Conservation (phyloP, 768 basidiomycete genomes). For the Boletus coccyginus region DNA sequence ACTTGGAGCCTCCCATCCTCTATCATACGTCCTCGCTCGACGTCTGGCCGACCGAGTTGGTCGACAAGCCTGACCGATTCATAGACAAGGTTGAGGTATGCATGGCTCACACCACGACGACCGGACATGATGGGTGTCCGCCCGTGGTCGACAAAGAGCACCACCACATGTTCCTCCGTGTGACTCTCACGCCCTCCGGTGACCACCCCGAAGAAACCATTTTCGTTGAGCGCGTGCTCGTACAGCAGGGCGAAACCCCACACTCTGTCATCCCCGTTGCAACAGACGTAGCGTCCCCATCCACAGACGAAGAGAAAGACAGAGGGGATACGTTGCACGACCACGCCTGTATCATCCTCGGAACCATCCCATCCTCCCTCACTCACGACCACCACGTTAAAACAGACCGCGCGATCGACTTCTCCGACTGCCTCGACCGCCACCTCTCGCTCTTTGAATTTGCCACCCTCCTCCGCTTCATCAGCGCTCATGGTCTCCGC, state of each 20-base stretch:
- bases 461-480: constrained; percentile 9
- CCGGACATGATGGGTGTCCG: not conserved
- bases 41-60: constrained; percentile 6
- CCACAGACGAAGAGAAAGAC: not conserved
- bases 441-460: constrained; percentile 10
- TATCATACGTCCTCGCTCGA: constrained; percentile 10
- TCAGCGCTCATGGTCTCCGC: not conserved
- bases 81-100: constrained; percentile 7
- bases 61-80: constrained; percentile 3
- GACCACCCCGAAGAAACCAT: constrained; percentile 4
- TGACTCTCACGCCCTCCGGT: constrained; percentile 1
- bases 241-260: not conserved
- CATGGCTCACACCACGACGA: constrained; percentile 4
- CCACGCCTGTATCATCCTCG: constrained; percentile 12
- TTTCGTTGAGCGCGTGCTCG: constrained; percentile 11
- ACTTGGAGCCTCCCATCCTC: not conserved
- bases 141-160: constrained; percentile 3
- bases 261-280: constrained; percentile 10
- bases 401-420: not conserved
- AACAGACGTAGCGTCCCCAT: not conserved
- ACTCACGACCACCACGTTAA: constrained; percentile 1
- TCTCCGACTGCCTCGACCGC: not conserved
- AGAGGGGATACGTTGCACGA: constrained; percentile 3
- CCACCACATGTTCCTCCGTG: constrained; percentile 8
- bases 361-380: constrained; percentile 1